phyloP scores from a whole-genome alignment of 495 filamentous ascomycete species.

The Neurospora tetraspora region DNA sequence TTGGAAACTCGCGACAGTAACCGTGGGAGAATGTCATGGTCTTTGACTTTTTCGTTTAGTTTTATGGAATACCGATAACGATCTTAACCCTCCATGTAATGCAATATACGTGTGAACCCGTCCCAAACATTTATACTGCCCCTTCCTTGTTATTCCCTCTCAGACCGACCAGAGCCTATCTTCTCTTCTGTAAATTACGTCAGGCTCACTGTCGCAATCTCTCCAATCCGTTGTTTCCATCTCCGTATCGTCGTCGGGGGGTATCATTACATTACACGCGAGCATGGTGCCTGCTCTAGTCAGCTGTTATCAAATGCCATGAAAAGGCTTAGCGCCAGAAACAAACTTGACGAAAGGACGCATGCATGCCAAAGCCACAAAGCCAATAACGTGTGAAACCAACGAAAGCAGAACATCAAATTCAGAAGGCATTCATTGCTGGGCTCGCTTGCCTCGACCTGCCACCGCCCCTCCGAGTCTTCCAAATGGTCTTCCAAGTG shows the following conservation, averaged over 20 bases:
- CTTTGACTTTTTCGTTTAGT: background rate
- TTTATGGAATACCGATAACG: constrained; percentile 1
- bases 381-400: constrained; percentile 1
- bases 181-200: background rate
- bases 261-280: constrained; percentile 8
- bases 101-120: background rate
- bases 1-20: background rate
- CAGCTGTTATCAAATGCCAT: constrained; percentile 4
- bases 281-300: constrained; percentile 11
- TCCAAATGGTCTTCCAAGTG: constrained; percentile 57
- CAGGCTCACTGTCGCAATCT: background rate
- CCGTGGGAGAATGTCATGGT: background rate
- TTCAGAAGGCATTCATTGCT: constrained; percentile 21
- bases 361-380: background rate
- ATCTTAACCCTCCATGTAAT: background rate
- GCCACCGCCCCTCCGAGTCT: constrained; percentile 57
- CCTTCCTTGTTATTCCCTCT: background rate
- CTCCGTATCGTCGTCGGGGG: background rate
- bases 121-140: background rate
- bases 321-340: background rate
- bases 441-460: constrained; percentile 40
- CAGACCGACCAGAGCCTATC: background rate
- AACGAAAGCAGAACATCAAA: constrained; percentile 2
- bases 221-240: background rate
- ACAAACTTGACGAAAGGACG: background rate